Evolutionary conservation across 2,329 filamentous ascomycete genomes (phyloP), one percentile per base, ranked within the genome.

Genomic region (Botryotinia narcissicola): DNA sequence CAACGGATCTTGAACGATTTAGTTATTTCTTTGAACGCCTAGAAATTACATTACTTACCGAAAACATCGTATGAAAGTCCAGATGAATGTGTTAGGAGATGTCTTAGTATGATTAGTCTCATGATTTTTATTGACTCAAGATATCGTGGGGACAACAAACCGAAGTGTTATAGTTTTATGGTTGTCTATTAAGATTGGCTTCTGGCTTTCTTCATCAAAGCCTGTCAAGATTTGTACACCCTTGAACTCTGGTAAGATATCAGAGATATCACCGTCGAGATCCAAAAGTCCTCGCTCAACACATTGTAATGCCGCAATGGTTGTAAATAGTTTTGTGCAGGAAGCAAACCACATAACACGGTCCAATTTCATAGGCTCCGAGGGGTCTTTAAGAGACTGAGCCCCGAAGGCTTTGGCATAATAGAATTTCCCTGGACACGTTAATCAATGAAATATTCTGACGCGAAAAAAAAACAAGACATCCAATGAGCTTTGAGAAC

Each of bases 321-420:
- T 85, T 0, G 84, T 82, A 7, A 89, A 79, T 79, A 89, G 83
- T 80, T 90, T 90, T 25, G 88, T 88, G 77, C 86, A 88, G 0
- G 86, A 88, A 0, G 87, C 87, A 8, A 89, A 82, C 86, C 86
- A 89, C 78, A 90, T 92, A 1, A 89, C 82, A 14, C 84, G 88
- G 57, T 92, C 89, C 0, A 89, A 81, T 0, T 85, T 85, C 86
- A 92, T 89, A 3, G 86, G 59, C 29, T 86, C 87, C 75, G 85
- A 87, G 0, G 85, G 87, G 0, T 87, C 87, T 12, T 89, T 84
- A 84, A 86, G 76, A 29, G 81, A 80, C 1, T 79, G 79, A 16
- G 71, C 74, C 1, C 83, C 83, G 42, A 84, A 83, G 2, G 78
- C 73, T 71, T 81, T 81, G 46, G 76, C 73, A 74, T 84, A 84